Conservation (phyloP, 2,329 filamentous ascomycete species). For the Ophiostoma tasmaniense region DNA sequence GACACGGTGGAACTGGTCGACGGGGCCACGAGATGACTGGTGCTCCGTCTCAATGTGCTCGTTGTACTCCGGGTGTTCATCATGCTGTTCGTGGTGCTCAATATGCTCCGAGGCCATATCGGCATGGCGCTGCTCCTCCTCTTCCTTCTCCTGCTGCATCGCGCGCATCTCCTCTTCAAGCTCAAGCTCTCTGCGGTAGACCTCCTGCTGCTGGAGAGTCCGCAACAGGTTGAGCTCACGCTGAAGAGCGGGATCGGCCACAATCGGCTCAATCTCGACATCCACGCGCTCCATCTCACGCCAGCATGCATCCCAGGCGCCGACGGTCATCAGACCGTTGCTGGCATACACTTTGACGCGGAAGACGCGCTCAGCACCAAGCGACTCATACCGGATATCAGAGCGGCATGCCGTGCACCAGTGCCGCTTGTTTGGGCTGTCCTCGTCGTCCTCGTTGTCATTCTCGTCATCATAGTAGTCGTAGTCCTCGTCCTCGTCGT, state of each 20-base stretch:
- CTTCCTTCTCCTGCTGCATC: conserved; percentile 25
- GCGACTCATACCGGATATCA: conserved; percentile 47
- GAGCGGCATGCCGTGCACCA: conserved; percentile 50
- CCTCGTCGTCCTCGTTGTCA: conserved; percentile 33
- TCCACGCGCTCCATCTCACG: conserved; percentile 98
- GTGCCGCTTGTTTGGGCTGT: conserved; percentile 32
- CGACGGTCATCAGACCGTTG: conserved; percentile 85
- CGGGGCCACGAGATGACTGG: background rate
- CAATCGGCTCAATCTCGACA: conserved; percentile 74
- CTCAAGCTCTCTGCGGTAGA: conserved; percentile 22
- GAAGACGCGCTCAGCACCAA: conserved; percentile 52
- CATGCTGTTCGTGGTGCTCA: background rate
- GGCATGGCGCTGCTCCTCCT: background rate
- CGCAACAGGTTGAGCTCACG: conserved; percentile 42
- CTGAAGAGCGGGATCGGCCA: conserved; percentile 46
- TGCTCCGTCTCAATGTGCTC: conserved; percentile 7
- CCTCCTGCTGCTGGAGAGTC: conserved; percentile 34
- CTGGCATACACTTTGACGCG: conserved; percentile 85
- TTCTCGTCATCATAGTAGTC: conserved; percentile 39
- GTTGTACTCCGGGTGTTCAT: background rate
- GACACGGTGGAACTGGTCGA: conserved; percentile 15
- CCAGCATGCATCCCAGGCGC: conserved; percentile 91
- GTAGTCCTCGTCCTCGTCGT: conserved; percentile 33
- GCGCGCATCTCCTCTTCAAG: conserved; percentile 27
- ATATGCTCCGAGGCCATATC: background rate